Conservation (phyloP, 176 grass and related monocot genomes). For the Eragrostis nindensis region DNA sequence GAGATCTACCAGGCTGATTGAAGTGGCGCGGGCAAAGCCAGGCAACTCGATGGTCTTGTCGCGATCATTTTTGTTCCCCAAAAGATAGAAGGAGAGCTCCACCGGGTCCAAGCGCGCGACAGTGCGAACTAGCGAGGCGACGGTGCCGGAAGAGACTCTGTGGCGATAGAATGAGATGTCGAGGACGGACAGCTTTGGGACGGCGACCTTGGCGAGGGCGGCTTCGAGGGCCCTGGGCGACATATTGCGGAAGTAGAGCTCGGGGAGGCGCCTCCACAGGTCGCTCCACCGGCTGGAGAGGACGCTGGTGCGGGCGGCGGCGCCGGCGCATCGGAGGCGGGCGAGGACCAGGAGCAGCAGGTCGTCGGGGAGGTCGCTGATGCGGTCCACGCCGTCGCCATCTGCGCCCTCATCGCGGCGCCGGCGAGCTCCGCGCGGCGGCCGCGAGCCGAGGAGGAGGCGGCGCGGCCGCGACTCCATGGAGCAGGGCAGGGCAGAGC, state of each 20-base stretch:
- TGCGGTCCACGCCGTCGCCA: neutral
- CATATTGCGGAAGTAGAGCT: neutral
- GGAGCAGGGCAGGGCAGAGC: no score
- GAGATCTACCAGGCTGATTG: no score
- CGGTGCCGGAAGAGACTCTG: neutral
- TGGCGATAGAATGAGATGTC: neutral
- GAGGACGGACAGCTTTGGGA: neutral
- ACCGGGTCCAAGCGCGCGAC: neutral
- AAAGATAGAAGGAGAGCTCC: neutral
- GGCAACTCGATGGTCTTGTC: neutral
- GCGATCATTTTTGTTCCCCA: neutral
- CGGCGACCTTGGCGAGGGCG: neutral
- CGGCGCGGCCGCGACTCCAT: neutral
- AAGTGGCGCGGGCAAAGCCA: no score
- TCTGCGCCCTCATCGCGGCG: neutral
- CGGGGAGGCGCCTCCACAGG: constrained; percentile 14
- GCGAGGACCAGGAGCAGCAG: constrained; percentile 18
- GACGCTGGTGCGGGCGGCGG: neutral
- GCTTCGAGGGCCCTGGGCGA: neutral
- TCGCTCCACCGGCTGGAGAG: constrained; percentile 17
- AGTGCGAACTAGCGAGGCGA: neutral
- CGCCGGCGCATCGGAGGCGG: constrained; percentile 6
- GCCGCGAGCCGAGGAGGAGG: neutral
- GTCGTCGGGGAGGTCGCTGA: constrained; percentile 27
- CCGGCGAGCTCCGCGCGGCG: neutral